Conservation (phyloP, 495 filamentous ascomycete genomes). For the Podospora appendiculata region DNA sequence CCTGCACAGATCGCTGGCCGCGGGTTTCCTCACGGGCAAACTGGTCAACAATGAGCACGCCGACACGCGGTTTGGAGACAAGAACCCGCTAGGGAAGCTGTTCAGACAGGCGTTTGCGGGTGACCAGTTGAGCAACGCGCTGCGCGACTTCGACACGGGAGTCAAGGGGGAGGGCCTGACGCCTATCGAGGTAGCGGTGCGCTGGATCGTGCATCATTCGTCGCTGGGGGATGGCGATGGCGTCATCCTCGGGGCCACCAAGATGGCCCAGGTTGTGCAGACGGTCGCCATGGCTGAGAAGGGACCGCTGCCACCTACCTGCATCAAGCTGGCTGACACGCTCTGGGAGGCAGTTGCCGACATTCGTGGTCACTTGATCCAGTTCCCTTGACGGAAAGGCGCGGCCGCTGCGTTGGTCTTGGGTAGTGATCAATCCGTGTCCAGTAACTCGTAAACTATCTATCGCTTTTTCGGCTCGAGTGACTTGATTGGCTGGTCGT, state of each 20-base stretch:
- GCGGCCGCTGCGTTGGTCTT: too few relatives aligned
- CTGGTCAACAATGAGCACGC: neutral
- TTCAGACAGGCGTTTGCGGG: neutral
- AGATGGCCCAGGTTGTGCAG: constrained; percentile 39
- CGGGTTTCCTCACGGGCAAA: neutral
- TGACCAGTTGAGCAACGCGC: neutral
- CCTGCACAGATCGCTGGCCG: neutral
- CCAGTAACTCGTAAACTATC: too few relatives aligned
- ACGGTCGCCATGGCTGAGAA: constrained; percentile 37
- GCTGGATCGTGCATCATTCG: constrained; percentile 48
- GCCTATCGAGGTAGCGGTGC: constrained; percentile 45
- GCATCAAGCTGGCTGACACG: neutral
- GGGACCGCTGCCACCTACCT: constrained; percentile 27
- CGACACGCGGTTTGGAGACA: neutral
- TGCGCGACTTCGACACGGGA: neutral
- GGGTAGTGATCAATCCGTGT: too few relatives aligned
- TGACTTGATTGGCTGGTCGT: too few relatives aligned
- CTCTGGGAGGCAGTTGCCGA: neutral
- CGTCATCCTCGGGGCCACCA: constrained; percentile 45
- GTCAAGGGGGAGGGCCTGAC: constrained; percentile 20
- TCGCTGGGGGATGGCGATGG: constrained; percentile 43
- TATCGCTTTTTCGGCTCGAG: too few relatives aligned
- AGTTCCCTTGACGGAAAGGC: too few relatives aligned
- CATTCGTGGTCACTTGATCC: too few relatives aligned
- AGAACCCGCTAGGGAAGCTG: neutral